A percentile compares a stretch with the other conserved stretches of the same genome.
These are phyloP conservation scores for Tulasnella sp. DNA, from an alignment of 768 basidiomycete species.

Conservation along the genomic window DNA sequence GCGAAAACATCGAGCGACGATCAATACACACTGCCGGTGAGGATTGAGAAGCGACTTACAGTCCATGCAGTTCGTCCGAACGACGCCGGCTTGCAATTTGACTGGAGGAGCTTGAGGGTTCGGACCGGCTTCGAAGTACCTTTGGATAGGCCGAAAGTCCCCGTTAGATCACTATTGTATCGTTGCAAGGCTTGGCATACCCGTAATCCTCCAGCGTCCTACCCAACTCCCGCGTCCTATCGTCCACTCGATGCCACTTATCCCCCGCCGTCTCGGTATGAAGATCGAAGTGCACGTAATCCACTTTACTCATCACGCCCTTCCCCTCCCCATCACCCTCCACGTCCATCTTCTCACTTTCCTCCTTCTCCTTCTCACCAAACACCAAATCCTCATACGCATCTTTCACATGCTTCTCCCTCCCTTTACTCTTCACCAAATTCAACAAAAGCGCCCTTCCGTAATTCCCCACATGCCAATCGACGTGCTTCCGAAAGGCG, in stretches of 20 bases:
- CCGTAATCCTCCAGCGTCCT: slow-evolving; percentile 58
- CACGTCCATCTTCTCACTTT: slow-evolving; percentile 53
- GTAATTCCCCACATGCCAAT: slow-evolving; percentile 59
- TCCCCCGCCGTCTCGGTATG: slow-evolving; percentile 89
- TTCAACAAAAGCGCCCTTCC: slow-evolving; percentile 74
- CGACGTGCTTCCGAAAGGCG: slow-evolving; percentile 61
- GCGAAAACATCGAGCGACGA: not conserved
- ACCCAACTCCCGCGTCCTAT: slow-evolving; percentile 65
- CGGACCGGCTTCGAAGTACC: slow-evolving; percentile 64
- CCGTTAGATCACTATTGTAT: too few relatives aligned
- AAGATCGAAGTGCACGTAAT: slow-evolving; percentile 95
- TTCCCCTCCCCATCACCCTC: slow-evolving; percentile 47
- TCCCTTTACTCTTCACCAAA: slow-evolving; percentile 85
- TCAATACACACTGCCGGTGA: not conserved
- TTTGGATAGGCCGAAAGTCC: slow-evolving; percentile 22
- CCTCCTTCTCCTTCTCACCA: slow-evolving; percentile 31
- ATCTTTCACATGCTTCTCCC: slow-evolving; percentile 91
- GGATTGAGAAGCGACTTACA: slow-evolving; percentile 15
- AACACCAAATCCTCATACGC: slow-evolving; percentile 70
- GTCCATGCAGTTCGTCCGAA: slow-evolving; percentile 98
- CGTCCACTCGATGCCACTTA: slow-evolving; percentile 84
- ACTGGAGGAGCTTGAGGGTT: slow-evolving; percentile 35
- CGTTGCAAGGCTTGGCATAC: slow-evolving; percentile 31
- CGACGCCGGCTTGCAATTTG: slow-evolving; percentile 57
- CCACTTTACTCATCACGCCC: slow-evolving; percentile 43